Evolutionary conservation across 2,329 filamentous ascomycete genomes (phyloP).

Genomic region (Botryotinia convoluta): DNA sequence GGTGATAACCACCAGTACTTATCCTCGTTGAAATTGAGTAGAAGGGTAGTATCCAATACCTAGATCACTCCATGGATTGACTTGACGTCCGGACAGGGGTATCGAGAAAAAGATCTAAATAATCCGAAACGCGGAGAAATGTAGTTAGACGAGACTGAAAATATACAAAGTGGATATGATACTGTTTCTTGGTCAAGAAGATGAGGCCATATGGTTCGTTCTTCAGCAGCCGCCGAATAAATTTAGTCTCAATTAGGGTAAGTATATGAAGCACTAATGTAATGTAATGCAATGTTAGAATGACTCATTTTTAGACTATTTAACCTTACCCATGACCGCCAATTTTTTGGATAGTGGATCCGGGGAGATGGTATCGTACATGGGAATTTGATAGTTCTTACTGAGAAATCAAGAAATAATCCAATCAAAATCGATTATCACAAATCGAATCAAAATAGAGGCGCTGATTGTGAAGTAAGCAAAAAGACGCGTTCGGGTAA

Average conservation of each 20-base stretch:
- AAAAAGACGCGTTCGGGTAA: conserved; percentile 16
- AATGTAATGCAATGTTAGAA: conserved; percentile 31
- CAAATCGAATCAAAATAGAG: neutral
- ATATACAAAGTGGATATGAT: conserved; percentile 24
- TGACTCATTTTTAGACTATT: conserved; percentile 37
- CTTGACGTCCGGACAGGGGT: neutral
- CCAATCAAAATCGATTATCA: neutral
- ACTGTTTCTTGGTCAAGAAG: conserved; percentile 39
- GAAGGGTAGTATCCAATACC: conserved; percentile 15
- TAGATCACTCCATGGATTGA: conserved; percentile 6
- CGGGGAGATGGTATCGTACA: neutral
- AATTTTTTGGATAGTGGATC: conserved; percentile 8
- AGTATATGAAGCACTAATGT: conserved; percentile 24
- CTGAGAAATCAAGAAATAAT: neutral
- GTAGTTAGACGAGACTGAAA: conserved; percentile 21
- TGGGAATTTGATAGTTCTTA: conserved; percentile 12
- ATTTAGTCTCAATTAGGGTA: conserved; percentile 24
- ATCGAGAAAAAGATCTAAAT: conserved; percentile 22
- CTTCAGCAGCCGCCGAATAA: conserved; percentile 34
- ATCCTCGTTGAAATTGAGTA: conserved; percentile 28
- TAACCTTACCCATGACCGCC: conserved; percentile 2
- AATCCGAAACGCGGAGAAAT: conserved; percentile 36
- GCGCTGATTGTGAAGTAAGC: conserved; percentile 1
- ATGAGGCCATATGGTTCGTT: conserved; percentile 36
- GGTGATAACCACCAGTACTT: conserved; percentile 30